Base-by-base conservation (phyloP, 2,329 filamentous ascomycete species). In the Diaporthe citri region DNA sequence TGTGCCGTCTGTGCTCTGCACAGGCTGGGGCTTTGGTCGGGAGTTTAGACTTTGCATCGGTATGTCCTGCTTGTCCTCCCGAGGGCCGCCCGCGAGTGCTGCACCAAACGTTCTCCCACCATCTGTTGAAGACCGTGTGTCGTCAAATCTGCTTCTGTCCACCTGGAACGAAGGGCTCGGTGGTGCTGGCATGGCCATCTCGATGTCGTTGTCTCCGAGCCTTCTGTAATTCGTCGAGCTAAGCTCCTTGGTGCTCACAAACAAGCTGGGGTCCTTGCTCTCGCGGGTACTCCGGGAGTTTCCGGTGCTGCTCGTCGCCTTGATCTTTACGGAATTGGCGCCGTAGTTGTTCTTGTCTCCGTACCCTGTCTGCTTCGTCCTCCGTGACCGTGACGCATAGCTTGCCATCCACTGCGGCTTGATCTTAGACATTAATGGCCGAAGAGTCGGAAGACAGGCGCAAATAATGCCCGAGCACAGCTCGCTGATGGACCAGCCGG, bases 401-500 rank as follows among this genome's bases (percentile, higher is more conserved):
- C 71, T 62, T 5, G 46, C 52, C 72, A 76, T 76, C 74, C 74
- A 76, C 4, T 69, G 59, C 15, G 74, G 74, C 64, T 76, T 80
- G 8, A 79, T 78, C 66, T 72, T 76, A 9, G 67, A 43, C 34
- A 81, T 75, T 15, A 82, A 72, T 12, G 81, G 82, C 22, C 83
- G 80, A 5, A 85, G 77, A 0, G 82, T 85, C 2, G 83, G 82
- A 22, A 85, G 79, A 73, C 83, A 85, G 5, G 80, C 80, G 77
- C 83, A 85, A 28, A 79, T 82, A 31, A 85, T 81, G 15, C 81
- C 83, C 1, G 80, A 83, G 76, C 79, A 80, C 4, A 84, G 74
- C 74, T 85, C 83, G 69, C 78, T 79, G 55, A 84, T 79, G 55
- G 82, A 84, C 83, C 83, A 85, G 71, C 78, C 80, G 0, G 83